Percentiles rank a stretch among this genome's conserved stretches.
Conservation (phyloP, 2,329 filamentous ascomycete species). For the Pyricularia grisea region DNA sequence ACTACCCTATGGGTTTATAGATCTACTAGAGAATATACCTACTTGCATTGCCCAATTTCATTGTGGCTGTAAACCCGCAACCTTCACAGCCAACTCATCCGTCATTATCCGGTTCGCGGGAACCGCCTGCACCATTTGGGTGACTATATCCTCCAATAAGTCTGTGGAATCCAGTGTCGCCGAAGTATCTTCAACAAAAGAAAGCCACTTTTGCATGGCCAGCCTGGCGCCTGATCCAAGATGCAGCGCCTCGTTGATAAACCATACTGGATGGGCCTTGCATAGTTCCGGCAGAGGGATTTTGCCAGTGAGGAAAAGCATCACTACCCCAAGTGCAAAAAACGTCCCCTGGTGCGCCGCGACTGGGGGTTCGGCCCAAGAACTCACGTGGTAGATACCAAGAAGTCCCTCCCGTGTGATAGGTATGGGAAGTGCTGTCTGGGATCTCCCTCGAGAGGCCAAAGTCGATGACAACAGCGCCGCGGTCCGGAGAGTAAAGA, state of each 20-base stretch:
- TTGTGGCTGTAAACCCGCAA: not conserved
- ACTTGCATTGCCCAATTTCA: not conserved
- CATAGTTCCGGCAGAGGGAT: not conserved
- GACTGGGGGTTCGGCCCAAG: not conserved
- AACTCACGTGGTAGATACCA: not conserved
- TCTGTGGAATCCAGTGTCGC: not conserved
- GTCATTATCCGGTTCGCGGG: not conserved
- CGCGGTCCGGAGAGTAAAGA: not conserved
- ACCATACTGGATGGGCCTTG: not conserved
- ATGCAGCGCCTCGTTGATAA: not conserved
- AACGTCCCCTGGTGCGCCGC: not conserved
- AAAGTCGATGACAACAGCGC: constrained; percentile 4
- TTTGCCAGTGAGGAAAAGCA: not conserved
- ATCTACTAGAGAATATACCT: too few relatives aligned
- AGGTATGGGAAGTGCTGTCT: not conserved
- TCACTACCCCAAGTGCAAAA: not conserved
- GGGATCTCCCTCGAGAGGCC: not conserved
- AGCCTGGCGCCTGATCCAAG: not conserved
- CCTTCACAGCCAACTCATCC: not conserved
- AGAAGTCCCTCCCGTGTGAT: not conserved
- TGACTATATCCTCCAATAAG: not conserved
- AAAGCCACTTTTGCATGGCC: not conserved
- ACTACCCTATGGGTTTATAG: too few relatives aligned
- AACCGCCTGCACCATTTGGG: not conserved
- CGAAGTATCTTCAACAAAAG: not conserved